Percentiles rank a stretch among this genome's conserved stretches.
These are phyloP conservation scores for Adansonia digitata DNA, from an alignment of 345 rosid species.

Conservation along the genomic window DNA sequence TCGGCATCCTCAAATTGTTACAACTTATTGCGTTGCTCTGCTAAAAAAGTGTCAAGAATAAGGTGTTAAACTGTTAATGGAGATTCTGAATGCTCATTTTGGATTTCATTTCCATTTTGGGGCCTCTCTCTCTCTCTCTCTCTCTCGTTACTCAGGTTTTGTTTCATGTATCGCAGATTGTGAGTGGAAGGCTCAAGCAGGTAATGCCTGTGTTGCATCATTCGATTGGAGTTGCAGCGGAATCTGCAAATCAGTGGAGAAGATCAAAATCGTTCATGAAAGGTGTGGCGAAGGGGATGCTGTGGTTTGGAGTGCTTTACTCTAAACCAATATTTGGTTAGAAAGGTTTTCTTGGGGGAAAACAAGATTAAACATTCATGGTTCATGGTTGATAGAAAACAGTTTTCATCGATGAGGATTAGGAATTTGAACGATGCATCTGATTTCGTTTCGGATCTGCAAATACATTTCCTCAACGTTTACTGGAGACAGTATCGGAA, in stretches of 20 bases:
- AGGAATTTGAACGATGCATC: neutral
- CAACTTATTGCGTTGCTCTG: neutral
- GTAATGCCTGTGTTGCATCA: slow-evolving; percentile 78
- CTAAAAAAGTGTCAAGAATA: neutral
- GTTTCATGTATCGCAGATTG: no score
- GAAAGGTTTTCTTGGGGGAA: neutral
- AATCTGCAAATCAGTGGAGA: slow-evolving; percentile 95
- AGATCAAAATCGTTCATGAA: slow-evolving; percentile 68
- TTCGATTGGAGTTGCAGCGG: slow-evolving; percentile 99
- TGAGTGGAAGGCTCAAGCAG: slow-evolving; percentile 97
- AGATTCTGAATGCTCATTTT: neutral
- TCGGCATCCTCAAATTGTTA: neutral
- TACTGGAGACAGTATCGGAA: no score
- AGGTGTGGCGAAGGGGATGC: slow-evolving; percentile 87
- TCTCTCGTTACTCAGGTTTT: no score
- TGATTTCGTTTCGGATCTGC: no score
- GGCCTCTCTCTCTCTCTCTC: no score
- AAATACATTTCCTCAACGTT: neutral
- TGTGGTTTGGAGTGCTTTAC: slow-evolving; percentile 72
- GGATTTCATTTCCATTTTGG: neutral
- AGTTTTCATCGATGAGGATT: neutral
- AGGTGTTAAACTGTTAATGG: neutral
- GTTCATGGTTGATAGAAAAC: neutral
- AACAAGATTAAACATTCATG: neutral
- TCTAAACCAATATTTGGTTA: slow-evolving; percentile 21